Base-by-base conservation (phyloP, 2,329 filamentous ascomycete genomes). In the Pleurostoma richardsiae region DNA sequence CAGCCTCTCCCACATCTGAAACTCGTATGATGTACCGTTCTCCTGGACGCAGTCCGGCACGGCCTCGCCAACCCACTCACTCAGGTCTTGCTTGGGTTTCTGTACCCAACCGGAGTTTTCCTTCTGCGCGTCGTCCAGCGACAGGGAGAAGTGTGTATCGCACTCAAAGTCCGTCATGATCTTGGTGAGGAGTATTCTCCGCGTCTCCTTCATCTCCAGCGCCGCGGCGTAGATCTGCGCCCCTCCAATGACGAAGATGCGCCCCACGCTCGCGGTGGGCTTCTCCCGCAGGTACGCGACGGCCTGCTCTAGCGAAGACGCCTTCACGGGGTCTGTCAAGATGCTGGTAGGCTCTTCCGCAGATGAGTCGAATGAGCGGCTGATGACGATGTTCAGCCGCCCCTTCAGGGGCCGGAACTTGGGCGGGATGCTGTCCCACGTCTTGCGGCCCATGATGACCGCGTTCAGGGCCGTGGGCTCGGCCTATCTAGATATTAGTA, bases 371-470 rank as follows among this genome's bases (percentile, higher is more conserved):
- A 71, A 65, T 10, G 73, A 72, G 41, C 85, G 74, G 51, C 83
- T 87, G 55, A 99, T 74, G 54, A 97, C 80, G 39, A 96, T 80
- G 65, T 96, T 97, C 43, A 90, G 72, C 7, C 94, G 76, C 52
- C 83, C 86, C 51, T 82, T 84, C 31, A 99, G 75, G 19, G 94
- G 94, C 3, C 90, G 79, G 63, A 94, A 90, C 44, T 75, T 78
- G 5, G 73, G 61, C 3, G 94, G 92, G 50, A 99, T 92, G 53
- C 84, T 90, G 44, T 95, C 90, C 85, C 92, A 99, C 0, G 94
- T 99, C 68, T 95, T 96, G 60, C 94, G 87, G 50, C 94, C 94
- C 94, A 99, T 99, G 56, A 99, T 86, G 44, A 97, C 88, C 19
- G 88, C 87, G 65, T 91, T 92, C 54, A 70, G 48, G 39, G 69